These are phyloP conservation scores for Yamadazyma siamensis DNA, from an alignment of 1,139 yeast genomes.

Conservation along the genomic window DNA sequence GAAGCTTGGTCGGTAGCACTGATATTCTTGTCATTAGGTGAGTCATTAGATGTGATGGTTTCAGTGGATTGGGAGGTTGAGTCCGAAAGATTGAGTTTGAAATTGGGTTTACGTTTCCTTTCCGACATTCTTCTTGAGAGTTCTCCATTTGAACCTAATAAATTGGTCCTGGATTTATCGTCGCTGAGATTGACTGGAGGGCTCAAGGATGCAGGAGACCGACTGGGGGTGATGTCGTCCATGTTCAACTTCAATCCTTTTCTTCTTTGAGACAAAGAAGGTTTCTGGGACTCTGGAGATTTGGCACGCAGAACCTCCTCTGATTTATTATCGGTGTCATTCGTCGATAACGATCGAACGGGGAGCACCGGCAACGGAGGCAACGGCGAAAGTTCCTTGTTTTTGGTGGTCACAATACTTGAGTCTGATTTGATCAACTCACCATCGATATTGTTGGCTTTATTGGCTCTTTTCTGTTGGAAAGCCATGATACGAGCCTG, in stretches of 20 bases:
- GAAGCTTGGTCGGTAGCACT: not conserved
- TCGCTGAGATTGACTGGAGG: conserved; percentile 14
- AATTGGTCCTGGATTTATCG: conserved; percentile 6
- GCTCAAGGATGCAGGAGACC: conserved; percentile 9
- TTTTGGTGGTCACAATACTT: conserved; percentile 2
- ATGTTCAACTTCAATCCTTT: conserved; percentile 55
- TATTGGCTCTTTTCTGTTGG: conserved; percentile 58
- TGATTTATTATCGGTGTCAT: conserved; percentile 11
- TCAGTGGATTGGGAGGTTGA: conserved; percentile 5
- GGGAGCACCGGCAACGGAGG: conserved; percentile 15
- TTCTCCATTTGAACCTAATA: conserved; percentile 27
- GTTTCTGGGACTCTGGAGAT: conserved; percentile 26
- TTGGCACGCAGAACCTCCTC: conserved; percentile 12
- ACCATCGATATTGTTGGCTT: conserved; percentile 5
- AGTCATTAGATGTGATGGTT: conserved; percentile 2
- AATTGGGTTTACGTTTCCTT: conserved; percentile 36
- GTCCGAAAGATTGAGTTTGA: conserved; percentile 29
- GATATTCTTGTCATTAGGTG: conserved; percentile 1
- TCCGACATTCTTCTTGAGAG: conserved; percentile 36
- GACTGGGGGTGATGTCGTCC: conserved; percentile 20
- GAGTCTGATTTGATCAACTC: conserved; percentile 7
- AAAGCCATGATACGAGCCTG: conserved; percentile 76
- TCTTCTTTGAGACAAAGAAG: conserved; percentile 57
- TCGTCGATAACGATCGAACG: conserved; percentile 13
- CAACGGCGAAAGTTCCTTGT: conserved; percentile 10